phyloP scores from a whole-genome alignment of 495 filamentous ascomycete species.

The Neurospora intermedia region DNA sequence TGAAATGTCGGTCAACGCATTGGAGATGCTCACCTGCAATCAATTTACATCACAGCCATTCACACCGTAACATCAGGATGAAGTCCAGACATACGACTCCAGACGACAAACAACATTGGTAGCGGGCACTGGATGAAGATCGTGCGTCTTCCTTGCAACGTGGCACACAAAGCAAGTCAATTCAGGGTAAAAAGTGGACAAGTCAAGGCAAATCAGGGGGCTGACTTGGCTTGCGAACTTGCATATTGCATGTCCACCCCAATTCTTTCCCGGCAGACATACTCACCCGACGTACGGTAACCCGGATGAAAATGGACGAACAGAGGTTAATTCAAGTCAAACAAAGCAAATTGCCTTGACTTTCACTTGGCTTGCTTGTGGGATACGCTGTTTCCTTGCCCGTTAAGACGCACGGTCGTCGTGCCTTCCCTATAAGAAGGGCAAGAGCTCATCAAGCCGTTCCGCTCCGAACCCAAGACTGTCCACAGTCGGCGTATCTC shows the following conservation, averaged over 20 bases:
- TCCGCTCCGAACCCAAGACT: not conserved
- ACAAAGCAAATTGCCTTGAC: no score
- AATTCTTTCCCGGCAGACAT: no score
- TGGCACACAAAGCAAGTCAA: no score
- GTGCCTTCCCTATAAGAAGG: not conserved
- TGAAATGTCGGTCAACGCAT: not conserved
- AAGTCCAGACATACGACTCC: not conserved
- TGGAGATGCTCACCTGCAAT: not conserved
- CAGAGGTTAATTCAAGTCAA: no score
- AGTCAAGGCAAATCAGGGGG: no score
- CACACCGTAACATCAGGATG: not conserved
- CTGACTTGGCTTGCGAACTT: no score
- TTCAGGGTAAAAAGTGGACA: no score
- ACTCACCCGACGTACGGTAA: no score
- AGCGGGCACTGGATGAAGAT: not conserved
- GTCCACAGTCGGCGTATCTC: not conserved
- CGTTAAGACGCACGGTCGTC: not conserved
- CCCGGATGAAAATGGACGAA: no score
- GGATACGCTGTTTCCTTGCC: not conserved
- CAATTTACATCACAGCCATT: not conserved
- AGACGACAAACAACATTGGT: not conserved
- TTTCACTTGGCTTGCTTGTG: no score
- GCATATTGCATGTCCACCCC: no score
- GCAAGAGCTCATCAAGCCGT: not conserved
- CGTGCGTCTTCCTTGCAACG: not conserved